A percentile compares a stretch with the other conserved stretches of the same genome.
Conservation (phyloP, 2,329 filamentous ascomycete genomes). For the Mariannaea sp. region DNA sequence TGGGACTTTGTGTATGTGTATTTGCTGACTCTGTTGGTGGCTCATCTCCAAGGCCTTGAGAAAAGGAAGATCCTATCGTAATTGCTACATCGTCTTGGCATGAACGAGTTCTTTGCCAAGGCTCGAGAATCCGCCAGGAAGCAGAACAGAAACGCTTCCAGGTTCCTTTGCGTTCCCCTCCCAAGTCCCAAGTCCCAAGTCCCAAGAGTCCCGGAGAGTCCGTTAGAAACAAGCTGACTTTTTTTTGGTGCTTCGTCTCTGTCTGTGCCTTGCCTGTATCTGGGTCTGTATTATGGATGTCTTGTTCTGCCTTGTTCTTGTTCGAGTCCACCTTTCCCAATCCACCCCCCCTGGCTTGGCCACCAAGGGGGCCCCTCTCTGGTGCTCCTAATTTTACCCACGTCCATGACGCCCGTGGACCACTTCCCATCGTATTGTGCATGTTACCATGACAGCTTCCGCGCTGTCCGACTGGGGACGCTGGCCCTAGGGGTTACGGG, state of each 20-base stretch:
- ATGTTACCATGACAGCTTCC: conserved; percentile 10
- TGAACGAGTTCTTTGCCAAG: too few relatives aligned
- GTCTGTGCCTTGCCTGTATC: too few relatives aligned
- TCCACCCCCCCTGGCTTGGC: neutral
- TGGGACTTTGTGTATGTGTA: too few relatives aligned
- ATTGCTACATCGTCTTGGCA: too few relatives aligned
- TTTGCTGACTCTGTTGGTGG: too few relatives aligned
- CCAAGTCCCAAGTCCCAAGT: neutral
- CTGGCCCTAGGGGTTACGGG: conserved; percentile 1
- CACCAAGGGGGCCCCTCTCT: neutral
- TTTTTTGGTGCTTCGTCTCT: too few relatives aligned
- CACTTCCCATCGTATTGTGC: conserved; percentile 3
- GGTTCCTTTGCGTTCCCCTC: too few relatives aligned
- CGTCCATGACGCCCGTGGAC: conserved; percentile 12
- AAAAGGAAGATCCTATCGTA: too few relatives aligned
- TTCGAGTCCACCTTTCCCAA: neutral
- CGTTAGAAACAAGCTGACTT: conserved; percentile 2
- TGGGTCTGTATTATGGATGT: too few relatives aligned
- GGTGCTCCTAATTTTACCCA: conserved; percentile 12
- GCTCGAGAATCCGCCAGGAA: too few relatives aligned
- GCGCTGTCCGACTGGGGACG: conserved; percentile 15
- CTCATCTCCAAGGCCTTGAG: too few relatives aligned
- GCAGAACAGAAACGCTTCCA: too few relatives aligned
- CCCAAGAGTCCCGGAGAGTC: conserved; percentile 6
- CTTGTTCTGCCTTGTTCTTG: neutral